Conservation (phyloP, 192 early-diverging fungal genomes). For the Tieghemiomyces parasiticus region DNA sequence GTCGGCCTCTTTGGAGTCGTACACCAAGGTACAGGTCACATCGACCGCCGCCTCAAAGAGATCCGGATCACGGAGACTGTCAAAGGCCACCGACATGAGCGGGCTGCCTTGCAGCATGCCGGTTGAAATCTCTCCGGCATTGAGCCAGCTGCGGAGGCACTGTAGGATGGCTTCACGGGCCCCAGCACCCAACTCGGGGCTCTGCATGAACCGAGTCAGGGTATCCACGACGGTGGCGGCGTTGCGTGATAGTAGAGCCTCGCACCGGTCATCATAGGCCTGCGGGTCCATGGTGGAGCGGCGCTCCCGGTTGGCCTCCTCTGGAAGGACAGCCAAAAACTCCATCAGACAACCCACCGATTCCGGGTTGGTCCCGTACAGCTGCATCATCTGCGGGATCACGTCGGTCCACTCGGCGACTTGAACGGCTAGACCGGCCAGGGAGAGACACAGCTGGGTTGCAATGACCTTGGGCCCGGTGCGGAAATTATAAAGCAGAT, state of each 20-base stretch:
- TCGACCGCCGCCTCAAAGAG: conserved; percentile 80
- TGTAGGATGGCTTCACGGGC: conserved; percentile 46
- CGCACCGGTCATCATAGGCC: conserved; percentile 37
- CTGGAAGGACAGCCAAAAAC: conserved; percentile 74
- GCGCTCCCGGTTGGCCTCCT: conserved; percentile 59
- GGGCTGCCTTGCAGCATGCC: conserved; percentile 42
- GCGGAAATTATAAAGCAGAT: conserved; percentile 38
- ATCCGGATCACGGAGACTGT: conserved; percentile 44
- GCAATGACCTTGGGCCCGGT: conserved; percentile 44
- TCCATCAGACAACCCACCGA: conserved; percentile 55
- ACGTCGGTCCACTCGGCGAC: conserved; percentile 69
- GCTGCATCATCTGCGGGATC: conserved; percentile 49
- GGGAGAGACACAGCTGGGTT: conserved; percentile 65
- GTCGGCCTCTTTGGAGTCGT: conserved; percentile 40
- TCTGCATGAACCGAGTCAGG: conserved; percentile 52
- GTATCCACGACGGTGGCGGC: conserved; percentile 53
- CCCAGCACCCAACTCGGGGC: conserved; percentile 32
- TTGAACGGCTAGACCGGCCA: conserved; percentile 76
- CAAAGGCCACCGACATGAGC: conserved; percentile 55
- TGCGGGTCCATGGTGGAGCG: conserved; percentile 43
- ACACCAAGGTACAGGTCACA: conserved; percentile 65
- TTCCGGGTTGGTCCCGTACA: conserved; percentile 45
- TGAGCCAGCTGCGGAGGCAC: conserved; percentile 77
- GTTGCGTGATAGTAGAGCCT: conserved; percentile 44
- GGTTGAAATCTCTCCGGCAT: conserved; percentile 60